A percentile compares a stretch with the other conserved stretches of the same genome.
phyloP scores from a whole-genome alignment of 163 green algal genomes.

The Chloromonas sp. region DNA sequence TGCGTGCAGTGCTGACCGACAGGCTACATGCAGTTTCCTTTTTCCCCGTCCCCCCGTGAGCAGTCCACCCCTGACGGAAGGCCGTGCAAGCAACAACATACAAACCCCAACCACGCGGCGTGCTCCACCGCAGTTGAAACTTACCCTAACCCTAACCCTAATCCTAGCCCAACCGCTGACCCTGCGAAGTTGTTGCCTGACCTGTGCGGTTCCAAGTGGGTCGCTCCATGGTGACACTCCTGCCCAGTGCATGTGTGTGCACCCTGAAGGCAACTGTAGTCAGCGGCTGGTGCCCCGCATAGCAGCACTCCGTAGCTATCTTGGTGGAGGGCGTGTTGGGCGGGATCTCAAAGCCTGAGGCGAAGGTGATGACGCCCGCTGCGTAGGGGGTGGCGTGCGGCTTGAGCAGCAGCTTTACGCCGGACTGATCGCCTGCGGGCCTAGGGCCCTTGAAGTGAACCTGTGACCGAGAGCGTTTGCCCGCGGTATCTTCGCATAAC shows the following conservation, averaged over 20 bases:
- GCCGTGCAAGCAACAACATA: neutral
- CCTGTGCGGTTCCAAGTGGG: slow-evolving; percentile 22
- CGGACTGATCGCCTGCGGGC: slow-evolving; percentile 33
- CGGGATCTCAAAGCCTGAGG: slow-evolving; percentile 64
- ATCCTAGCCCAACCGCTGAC: neutral
- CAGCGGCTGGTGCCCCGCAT: slow-evolving; percentile 61
- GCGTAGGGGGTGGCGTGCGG: slow-evolving; percentile 36
- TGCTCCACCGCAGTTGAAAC: too few relatives aligned
- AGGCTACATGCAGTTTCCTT: neutral
- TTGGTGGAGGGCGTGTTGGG: slow-evolving; percentile 35
- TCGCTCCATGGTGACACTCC: slow-evolving; percentile 46
- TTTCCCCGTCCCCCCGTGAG: neutral
- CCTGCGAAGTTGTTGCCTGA: neutral
- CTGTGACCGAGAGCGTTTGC: slow-evolving; percentile 5
- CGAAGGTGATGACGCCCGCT: slow-evolving; percentile 72
- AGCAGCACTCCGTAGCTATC: slow-evolving; percentile 40
- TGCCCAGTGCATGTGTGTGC: slow-evolving; percentile 79
- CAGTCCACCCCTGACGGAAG: neutral
- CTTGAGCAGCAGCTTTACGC: slow-evolving; percentile 42
- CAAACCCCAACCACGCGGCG: neutral
- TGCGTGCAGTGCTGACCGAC: neutral
- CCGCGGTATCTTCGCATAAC: slow-evolving; percentile 15
- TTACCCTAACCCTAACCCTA: too few relatives aligned
- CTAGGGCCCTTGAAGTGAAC: slow-evolving; percentile 40
- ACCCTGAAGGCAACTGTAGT: slow-evolving; percentile 75